These are phyloP conservation scores for Hypoxylon sp. DNA, from an alignment of 2,329 filamentous ascomycete genomes.

Conservation along the genomic window DNA sequence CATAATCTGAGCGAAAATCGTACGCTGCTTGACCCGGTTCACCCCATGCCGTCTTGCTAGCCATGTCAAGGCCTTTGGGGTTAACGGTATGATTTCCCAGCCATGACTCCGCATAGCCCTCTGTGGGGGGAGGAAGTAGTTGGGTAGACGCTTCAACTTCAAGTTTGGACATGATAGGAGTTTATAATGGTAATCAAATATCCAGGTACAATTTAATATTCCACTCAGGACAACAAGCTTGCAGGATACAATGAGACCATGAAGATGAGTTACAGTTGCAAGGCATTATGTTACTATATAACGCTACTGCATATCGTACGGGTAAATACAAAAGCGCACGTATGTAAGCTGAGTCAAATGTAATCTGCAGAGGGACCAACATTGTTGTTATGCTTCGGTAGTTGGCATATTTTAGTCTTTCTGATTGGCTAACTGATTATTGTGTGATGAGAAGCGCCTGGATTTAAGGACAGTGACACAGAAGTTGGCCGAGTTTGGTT, in stretches of 20 bases:
- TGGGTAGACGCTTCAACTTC: not conserved
- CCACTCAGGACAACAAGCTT: no score
- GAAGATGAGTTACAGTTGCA: not conserved
- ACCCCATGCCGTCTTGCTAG: constrained; percentile 1
- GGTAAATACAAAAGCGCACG: not conserved
- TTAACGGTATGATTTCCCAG: not conserved
- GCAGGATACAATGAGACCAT: not conserved
- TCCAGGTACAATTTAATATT: no score
- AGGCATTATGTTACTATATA: not conserved
- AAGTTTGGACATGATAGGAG: not conserved
- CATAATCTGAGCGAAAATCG: constrained; percentile 22
- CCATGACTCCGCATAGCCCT: not conserved
- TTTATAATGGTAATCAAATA: not conserved
- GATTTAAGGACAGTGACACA: not conserved
- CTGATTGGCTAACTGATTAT: not conserved
- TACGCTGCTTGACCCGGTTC: not conserved
- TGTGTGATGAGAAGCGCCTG: not conserved
- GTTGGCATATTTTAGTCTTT: not conserved
- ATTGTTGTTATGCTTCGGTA: not conserved
- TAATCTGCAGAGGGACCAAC: constrained; percentile 7
- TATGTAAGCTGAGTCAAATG: constrained; percentile 7
- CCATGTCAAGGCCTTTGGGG: not conserved
- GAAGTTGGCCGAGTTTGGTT: not conserved
- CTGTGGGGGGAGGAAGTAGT: not conserved
- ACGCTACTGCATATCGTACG: not conserved